Percentiles rank a stretch among this genome's conserved stretches.
Conservation (phyloP, 148 eudicot species). For the Rhododendron kiyosumense region DNA sequence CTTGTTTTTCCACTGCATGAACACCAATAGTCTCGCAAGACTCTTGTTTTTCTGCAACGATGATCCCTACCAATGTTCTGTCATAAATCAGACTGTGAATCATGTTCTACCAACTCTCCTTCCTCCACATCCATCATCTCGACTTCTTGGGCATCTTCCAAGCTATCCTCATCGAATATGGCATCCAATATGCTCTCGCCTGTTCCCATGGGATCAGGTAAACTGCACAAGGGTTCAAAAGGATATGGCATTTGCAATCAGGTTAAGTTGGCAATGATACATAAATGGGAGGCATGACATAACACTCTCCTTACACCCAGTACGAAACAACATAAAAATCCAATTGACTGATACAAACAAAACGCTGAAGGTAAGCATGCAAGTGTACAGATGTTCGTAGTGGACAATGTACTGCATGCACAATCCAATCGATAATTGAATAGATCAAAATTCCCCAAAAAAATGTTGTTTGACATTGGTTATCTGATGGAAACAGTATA, state of each 20-base stretch:
- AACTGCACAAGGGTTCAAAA: conserved; percentile 13
- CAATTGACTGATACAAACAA: not conserved
- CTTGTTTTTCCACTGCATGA: conserved; percentile 23
- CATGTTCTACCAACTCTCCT: not conserved
- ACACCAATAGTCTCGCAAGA: conserved; percentile 2
- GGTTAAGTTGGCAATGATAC: not conserved
- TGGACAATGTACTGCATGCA: no score
- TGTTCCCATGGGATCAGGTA: conserved; percentile 44
- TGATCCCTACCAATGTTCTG: conserved; percentile 18
- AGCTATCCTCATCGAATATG: no score
- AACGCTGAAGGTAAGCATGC: not conserved
- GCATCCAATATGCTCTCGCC: conserved; percentile 43
- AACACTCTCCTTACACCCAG: no score
- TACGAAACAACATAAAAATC: no score
- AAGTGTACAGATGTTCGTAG: not conserved
- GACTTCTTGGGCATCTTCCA: no score
- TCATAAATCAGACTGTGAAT: conserved; percentile 17
- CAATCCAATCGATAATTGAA: not conserved
- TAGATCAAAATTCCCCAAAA: not conserved
- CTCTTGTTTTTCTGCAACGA: conserved; percentile 22
- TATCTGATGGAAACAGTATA: not conserved
- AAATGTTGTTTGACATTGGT: not conserved
- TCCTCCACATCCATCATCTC: no score
- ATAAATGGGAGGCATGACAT: not conserved
- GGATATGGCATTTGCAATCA: not conserved